Conservation (phyloP, 1,284 basidiomycete species). For the Ceratobasidium sp. region DNA sequence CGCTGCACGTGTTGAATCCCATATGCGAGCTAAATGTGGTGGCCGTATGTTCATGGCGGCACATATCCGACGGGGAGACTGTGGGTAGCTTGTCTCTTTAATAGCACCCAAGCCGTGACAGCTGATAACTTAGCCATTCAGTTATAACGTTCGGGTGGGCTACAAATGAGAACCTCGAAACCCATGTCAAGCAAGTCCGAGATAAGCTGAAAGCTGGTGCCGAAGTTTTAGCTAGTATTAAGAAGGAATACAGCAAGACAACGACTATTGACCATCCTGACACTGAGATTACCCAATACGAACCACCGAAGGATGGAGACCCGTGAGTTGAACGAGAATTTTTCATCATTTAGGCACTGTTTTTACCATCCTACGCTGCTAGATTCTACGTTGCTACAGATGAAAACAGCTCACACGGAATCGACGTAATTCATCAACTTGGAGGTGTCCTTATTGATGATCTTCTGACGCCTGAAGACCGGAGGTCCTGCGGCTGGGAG, state of each 20-base stretch:
- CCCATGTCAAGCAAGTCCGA: conserved; percentile 59
- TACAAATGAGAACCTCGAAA: not conserved
- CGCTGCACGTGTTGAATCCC: conserved; percentile 55
- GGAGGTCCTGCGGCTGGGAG: conserved; percentile 47
- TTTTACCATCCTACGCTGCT: not conserved
- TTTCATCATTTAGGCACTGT: too few species aligned
- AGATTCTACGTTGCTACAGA: conserved; percentile 54
- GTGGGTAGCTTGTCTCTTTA: conserved; percentile 50
- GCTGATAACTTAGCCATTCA: not conserved
- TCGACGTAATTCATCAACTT: conserved; percentile 49
- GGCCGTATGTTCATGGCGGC: conserved; percentile 63
- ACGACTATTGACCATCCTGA: conserved; percentile 16
- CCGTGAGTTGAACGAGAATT: too few species aligned
- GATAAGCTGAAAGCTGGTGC: conserved; percentile 56
- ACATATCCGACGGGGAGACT: conserved; percentile 65
- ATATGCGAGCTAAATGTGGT: conserved; percentile 56
- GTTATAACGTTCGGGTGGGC: conserved; percentile 23
- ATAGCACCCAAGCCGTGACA: not conserved
- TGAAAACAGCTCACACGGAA: conserved; percentile 47
- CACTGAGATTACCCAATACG: conserved; percentile 30
- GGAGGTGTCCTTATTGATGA: conserved; percentile 52
- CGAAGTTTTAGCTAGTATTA: conserved; percentile 50
- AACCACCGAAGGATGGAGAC: conserved; percentile 44
- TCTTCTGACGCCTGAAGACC: conserved; percentile 49
- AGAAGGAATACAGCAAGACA: conserved; percentile 41